Evolutionary conservation across 2,329 filamentous ascomycete species (phyloP).

Genomic region (Clarireedia paspali): DNA sequence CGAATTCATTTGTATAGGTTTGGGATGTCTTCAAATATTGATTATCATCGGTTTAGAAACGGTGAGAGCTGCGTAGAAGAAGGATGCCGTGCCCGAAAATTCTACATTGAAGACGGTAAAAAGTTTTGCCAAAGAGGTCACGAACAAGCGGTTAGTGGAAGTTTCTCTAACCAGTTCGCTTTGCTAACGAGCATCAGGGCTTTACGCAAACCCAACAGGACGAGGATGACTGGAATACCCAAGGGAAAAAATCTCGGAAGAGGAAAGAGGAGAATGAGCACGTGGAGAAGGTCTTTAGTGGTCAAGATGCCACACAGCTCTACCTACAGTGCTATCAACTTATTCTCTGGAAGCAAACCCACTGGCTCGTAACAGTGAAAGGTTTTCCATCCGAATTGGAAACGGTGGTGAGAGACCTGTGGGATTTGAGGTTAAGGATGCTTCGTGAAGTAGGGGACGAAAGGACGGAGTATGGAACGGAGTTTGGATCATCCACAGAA

Average conservation of each 20-base stretch:
- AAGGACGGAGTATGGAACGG: conserved; percentile 28
- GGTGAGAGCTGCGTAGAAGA: conserved; percentile 46
- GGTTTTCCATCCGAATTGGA: conserved; percentile 68
- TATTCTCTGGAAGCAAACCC: conserved; percentile 72
- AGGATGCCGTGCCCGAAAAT: conserved; percentile 52
- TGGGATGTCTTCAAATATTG: conserved; percentile 26
- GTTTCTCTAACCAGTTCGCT: background rate
- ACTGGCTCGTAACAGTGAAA: conserved; percentile 62
- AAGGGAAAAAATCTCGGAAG: conserved; percentile 47
- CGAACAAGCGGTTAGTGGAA: conserved; percentile 45
- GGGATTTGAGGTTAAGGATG: conserved; percentile 49
- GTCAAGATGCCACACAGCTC: conserved; percentile 63
- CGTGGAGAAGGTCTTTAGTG: conserved; percentile 50
- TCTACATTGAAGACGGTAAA: conserved; percentile 54
- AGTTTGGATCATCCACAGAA: conserved; percentile 31
- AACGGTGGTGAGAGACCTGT: conserved; percentile 73
- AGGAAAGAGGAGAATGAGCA: conserved; percentile 54
- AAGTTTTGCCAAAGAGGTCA: conserved; percentile 60
- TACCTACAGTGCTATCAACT: conserved; percentile 82
- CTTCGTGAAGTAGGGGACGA: conserved; percentile 35
- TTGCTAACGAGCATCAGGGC: conserved; percentile 21
- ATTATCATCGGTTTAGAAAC: conserved; percentile 32
- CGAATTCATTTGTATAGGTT: no score
- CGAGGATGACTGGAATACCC: conserved; percentile 59
- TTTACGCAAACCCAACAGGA: conserved; percentile 45